Conservation (phyloP, 129 eudicot genomes). For the Erigeron canadensis region DNA sequence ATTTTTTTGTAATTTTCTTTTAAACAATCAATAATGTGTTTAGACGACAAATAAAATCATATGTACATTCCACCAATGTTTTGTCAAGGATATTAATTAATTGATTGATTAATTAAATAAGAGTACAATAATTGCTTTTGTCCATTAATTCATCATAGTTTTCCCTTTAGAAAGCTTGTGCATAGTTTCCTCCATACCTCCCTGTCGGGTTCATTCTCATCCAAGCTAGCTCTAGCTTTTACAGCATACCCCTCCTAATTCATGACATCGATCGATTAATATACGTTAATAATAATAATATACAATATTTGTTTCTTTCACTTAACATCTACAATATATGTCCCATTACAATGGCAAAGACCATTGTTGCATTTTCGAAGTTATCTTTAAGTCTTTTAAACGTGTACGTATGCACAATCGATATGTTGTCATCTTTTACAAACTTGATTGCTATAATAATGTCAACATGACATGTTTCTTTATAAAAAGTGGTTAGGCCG, state of each 20-base stretch:
- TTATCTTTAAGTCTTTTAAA: background rate
- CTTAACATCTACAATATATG: too few relatives aligned
- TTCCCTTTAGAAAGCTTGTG: constrained; percentile 78
- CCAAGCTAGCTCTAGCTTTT: constrained; percentile 41
- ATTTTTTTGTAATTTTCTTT: too few relatives aligned
- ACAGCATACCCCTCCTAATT: background rate
- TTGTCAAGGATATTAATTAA: too few relatives aligned
- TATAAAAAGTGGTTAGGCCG: background rate
- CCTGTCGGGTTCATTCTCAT: constrained; percentile 65
- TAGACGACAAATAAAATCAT: too few relatives aligned
- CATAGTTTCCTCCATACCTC: constrained; percentile 84
- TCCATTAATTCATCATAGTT: constrained; percentile 41
- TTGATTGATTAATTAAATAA: background rate
- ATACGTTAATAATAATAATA: too few relatives aligned
- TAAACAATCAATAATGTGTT: too few relatives aligned
- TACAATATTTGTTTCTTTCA: too few relatives aligned
- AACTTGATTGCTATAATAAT: background rate
- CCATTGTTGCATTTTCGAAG: background rate
- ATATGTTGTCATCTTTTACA: constrained; percentile 8
- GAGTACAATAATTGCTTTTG: constrained; percentile 13
- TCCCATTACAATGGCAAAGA: too few relatives aligned
- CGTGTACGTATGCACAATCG: constrained; percentile 11
- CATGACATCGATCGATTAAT: background rate
- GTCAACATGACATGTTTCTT: background rate
- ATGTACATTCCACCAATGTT: too few relatives aligned